Conservation (phyloP, 2,329 filamentous ascomycete species). For the Fusarium heterosporum region DNA sequence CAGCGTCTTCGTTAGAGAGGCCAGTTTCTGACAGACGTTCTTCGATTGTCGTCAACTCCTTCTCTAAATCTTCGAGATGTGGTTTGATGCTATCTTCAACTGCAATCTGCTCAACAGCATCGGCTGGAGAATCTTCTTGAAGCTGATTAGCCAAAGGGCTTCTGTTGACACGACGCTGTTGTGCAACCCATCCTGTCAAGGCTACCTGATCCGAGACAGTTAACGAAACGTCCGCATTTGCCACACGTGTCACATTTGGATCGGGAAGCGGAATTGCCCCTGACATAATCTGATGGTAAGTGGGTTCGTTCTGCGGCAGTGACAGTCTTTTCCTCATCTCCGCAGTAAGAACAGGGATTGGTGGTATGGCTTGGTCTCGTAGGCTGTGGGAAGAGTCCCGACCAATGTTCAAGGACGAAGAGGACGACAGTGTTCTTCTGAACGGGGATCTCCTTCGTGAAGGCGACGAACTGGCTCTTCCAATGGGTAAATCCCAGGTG, state of each 20-base stretch:
- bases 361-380: background rate
- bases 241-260: background rate
- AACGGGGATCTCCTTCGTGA: background rate
- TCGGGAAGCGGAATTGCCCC: background rate
- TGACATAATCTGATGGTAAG: background rate
- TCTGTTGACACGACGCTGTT: conserved; percentile 23
- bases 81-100: background rate
- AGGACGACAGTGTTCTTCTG: conserved; percentile 9
- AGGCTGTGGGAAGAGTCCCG: conserved; percentile 1
- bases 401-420: conserved; percentile 11
- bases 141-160: background rate
- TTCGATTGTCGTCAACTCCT: conserved; percentile 23
- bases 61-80: background rate
- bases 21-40: conserved; percentile 26
- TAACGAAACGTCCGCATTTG: background rate
- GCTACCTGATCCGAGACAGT: conserved; percentile 25
- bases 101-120: background rate
- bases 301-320: background rate
- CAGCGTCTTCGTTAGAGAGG: background rate
- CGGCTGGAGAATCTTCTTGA: background rate
- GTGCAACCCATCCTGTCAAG: conserved; percentile 22
- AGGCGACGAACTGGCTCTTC: background rate
- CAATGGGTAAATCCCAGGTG: conserved; percentile 14
- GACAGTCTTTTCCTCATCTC: conserved; percentile 16
- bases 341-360: conserved; percentile 1